These are phyloP conservation scores for Plasmodium ovale DNA, from an alignment of 169 alveolate genomes.

Conservation along the genomic window DNA sequence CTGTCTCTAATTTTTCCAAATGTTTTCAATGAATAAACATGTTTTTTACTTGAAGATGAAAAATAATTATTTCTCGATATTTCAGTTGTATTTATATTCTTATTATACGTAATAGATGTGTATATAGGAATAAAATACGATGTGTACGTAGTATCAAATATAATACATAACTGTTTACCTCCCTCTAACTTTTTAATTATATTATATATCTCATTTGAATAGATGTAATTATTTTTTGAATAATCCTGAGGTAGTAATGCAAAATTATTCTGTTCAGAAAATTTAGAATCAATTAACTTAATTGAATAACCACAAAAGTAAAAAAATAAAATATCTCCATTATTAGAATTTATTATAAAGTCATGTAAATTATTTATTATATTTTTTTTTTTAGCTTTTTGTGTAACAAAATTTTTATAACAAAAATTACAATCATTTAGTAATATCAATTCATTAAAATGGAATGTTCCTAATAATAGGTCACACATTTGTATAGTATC, in stretches of 20 bases:
- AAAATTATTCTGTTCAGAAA: slow-evolving; percentile 55
- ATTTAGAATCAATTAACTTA: slow-evolving; percentile 61
- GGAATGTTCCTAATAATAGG: slow-evolving; percentile 25
- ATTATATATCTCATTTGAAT: slow-evolving; percentile 67
- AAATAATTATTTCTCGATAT: slow-evolving; percentile 36
- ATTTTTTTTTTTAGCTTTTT: slow-evolving; percentile 59
- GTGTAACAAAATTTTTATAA: slow-evolving; percentile 46
- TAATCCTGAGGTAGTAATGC: slow-evolving; percentile 73
- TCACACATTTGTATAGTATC: slow-evolving; percentile 50
- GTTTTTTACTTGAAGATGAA: not conserved
- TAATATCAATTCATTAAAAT: slow-evolving; percentile 46
- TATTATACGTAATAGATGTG: slow-evolving; percentile 57
- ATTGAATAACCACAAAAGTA: slow-evolving; percentile 72
- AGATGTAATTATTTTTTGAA: slow-evolving; percentile 53
- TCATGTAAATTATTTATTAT: slow-evolving; percentile 28
- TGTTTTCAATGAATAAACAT: slow-evolving; percentile 22
- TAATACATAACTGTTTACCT: slow-evolving; percentile 60
- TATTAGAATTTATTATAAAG: slow-evolving; percentile 41
- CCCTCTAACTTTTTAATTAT: slow-evolving; percentile 69
- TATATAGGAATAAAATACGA: slow-evolving; percentile 49
- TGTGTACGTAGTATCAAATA: slow-evolving; percentile 71
- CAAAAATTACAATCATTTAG: slow-evolving; percentile 61
- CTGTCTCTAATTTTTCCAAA: slow-evolving; percentile 63
- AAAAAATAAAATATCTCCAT: slow-evolving; percentile 73
- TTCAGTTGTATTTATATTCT: slow-evolving; percentile 47